These are phyloP conservation scores for Hypoxylon sp. DNA, from an alignment of 2,329 filamentous ascomycete species.

Conservation along the genomic window DNA sequence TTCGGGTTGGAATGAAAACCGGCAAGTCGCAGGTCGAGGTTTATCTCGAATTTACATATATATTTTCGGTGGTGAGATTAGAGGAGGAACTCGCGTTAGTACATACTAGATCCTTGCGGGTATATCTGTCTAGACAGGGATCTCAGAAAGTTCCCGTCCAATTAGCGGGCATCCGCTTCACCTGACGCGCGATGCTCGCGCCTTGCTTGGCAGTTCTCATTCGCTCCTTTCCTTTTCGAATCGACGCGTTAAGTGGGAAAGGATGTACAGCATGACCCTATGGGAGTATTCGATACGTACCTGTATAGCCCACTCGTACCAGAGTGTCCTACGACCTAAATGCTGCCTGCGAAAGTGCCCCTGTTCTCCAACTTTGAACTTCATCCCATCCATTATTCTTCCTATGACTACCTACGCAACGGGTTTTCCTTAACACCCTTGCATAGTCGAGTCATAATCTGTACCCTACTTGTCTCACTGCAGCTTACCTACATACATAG, in stretches of 20 bases:
- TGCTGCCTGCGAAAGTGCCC: conserved; percentile 23
- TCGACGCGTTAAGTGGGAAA: conserved; percentile 49
- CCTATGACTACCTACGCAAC: conserved; percentile 13
- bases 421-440: conserved; percentile 24
- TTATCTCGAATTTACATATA: conserved; percentile 29
- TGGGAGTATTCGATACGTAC: conserved; percentile 35
- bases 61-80: conserved; percentile 30
- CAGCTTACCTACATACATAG: conserved; percentile 32
- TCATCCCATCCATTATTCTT: conserved; percentile 15
- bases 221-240: conserved; percentile 36
- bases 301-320: neutral
- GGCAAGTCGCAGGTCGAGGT: conserved; percentile 37
- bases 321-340: conserved; percentile 11
- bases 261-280: conserved; percentile 16
- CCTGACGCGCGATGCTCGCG: conserved; percentile 44
- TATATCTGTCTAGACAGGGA: conserved; percentile 41
- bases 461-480: conserved; percentile 30
- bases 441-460: conserved; percentile 42
- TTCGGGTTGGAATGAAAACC: conserved; percentile 26
- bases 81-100: conserved; percentile 36
- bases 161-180: conserved; percentile 48
- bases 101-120: conserved; percentile 34
- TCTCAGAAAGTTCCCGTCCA: conserved; percentile 42
- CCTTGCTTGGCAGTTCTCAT: conserved; percentile 44
- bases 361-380: conserved; percentile 9